Evolutionary conservation across 441 rosid species (phyloP).

Genomic region (Euphorbia neoarborescens): DNA sequence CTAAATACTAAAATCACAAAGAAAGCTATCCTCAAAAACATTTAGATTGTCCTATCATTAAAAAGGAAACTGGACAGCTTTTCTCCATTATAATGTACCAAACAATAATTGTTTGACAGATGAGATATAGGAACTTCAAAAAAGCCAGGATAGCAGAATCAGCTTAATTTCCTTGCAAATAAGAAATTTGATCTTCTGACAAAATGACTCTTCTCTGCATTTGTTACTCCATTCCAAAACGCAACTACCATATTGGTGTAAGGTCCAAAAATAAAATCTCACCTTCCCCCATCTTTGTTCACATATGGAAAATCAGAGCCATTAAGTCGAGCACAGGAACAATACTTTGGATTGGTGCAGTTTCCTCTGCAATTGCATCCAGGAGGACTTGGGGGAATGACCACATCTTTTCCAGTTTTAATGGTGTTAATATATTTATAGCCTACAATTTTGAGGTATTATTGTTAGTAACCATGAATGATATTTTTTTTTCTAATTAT

Average conservation of each 20-base stretch:
- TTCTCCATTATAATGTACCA: background rate
- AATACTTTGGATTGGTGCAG: constrained; percentile 34
- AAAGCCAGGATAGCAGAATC: background rate
- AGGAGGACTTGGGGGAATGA: constrained; percentile 27
- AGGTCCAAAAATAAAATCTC: constrained; percentile 18
- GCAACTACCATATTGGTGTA: background rate
- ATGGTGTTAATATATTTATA: constrained; percentile 35
- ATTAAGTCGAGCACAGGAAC: constrained; percentile 51
- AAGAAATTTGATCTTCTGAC: background rate
- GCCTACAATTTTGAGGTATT: constrained; percentile 29
- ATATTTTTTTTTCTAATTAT: background rate
- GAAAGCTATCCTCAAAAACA: background rate
- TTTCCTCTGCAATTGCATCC: constrained; percentile 47
- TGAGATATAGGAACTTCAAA: background rate
- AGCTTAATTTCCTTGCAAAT: background rate
- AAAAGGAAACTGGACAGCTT: background rate
- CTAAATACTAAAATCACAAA: background rate
- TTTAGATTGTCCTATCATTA: background rate
- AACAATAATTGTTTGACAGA: background rate
- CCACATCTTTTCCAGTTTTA: constrained; percentile 30
- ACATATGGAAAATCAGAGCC: constrained; percentile 51
- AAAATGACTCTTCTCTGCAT: background rate
- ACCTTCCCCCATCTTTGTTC: constrained; percentile 45
- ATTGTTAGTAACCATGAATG: background rate
- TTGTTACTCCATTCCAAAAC: constrained; percentile 8